phyloP scores from a whole-genome alignment of 139 green algal genomes.

The Nannochloris sp. region DNA sequence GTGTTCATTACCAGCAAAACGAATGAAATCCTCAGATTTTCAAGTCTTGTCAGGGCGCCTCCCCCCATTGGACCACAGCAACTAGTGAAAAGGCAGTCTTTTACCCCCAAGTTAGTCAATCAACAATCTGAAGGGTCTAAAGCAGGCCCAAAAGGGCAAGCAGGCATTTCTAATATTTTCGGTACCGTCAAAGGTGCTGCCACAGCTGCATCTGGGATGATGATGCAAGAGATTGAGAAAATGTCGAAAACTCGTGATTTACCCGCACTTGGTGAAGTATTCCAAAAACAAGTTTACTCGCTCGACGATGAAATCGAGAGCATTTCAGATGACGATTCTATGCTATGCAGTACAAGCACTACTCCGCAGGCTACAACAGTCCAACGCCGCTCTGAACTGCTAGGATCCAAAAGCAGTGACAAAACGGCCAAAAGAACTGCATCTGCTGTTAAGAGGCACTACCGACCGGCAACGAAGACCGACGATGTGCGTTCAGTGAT shows the following conservation, averaged over 20 bases:
- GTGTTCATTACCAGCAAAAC: too few species aligned
- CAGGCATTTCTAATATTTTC: background rate
- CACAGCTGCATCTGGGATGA: background rate
- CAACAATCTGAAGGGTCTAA: too few species aligned
- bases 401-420: too few species aligned
- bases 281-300: slow-evolving; percentile 10
- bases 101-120: too few species aligned
- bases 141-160: too few species aligned
- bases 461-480: slow-evolving; percentile 13
- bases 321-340: slow-evolving; percentile 11
- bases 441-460: slow-evolving; percentile 29
- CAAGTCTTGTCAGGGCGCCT: background rate
- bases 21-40: background rate
- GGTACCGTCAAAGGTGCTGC: slow-evolving; percentile 8
- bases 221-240: slow-evolving; percentile 11
- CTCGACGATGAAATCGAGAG: slow-evolving; percentile 17
- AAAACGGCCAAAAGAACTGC: slow-evolving; percentile 18
- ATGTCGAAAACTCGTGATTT: slow-evolving; percentile 7
- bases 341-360: too few species aligned
- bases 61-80: background rate
- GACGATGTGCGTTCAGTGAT: slow-evolving; percentile 14
- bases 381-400: too few species aligned
- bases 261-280: slow-evolving; percentile 11
- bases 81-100: background rate
- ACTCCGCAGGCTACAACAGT: too few species aligned